phyloP scores from a whole-genome alignment of 179 eudicot genomes.

The Silene vulgaris region DNA sequence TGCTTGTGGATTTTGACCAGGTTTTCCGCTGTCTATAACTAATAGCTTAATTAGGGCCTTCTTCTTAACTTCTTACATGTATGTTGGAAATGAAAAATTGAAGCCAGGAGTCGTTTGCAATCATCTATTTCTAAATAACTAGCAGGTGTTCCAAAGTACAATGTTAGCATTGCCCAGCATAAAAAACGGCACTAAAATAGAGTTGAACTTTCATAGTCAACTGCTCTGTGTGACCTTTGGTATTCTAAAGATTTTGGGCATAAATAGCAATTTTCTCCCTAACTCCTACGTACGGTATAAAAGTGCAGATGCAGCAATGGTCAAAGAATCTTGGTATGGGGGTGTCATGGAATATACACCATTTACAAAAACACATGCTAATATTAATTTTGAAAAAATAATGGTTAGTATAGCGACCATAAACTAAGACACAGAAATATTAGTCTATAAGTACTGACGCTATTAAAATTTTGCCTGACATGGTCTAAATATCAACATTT shows the following conservation, averaged over 20 bases:
- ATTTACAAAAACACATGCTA: background rate
- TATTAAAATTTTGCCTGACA: background rate
- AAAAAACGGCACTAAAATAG: background rate
- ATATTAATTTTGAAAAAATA: too few relatives aligned
- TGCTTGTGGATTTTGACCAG: conserved; percentile 98
- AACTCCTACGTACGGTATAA: background rate
- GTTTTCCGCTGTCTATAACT: conserved; percentile 33
- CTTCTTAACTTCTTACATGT: background rate
- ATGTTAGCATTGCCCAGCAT: background rate
- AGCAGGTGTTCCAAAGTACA: background rate
- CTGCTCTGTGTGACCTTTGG: background rate
- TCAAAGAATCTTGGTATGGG: background rate
- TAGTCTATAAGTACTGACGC: background rate
- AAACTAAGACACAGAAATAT: too few relatives aligned
- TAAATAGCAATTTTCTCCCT: background rate
- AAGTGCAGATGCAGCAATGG: background rate
- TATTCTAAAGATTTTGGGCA: background rate
- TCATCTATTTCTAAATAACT: background rate
- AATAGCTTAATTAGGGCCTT: background rate
- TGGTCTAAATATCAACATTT: background rate
- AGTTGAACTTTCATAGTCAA: background rate
- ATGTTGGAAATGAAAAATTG: background rate
- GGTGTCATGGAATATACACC: background rate
- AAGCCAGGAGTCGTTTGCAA: background rate
- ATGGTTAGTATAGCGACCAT: background rate